Conservation (phyloP, 805 yeast genomes). For the Lachancea waltii region DNA sequence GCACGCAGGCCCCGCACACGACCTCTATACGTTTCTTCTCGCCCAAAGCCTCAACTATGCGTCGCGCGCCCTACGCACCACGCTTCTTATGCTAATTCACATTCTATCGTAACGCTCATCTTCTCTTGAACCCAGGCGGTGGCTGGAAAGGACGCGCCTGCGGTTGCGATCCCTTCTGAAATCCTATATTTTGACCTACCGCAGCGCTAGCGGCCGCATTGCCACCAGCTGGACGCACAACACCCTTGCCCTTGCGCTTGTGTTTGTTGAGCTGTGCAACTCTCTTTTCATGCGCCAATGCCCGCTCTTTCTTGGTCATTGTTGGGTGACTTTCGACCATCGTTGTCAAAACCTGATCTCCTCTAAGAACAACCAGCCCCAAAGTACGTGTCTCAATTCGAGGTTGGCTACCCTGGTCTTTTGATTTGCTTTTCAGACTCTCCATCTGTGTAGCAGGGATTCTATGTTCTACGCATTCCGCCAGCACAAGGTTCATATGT, state of each 20-base stretch:
- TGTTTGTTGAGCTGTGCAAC: constrained; percentile 31
- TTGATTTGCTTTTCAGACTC: constrained; percentile 34
- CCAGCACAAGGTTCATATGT: constrained; percentile 77
- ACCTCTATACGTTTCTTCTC: no score
- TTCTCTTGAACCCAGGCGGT: constrained; percentile 39
- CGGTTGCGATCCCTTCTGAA: constrained; percentile 12
- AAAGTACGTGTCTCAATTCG: constrained; percentile 66
- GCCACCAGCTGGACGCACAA: constrained; percentile 3
- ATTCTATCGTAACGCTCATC: background rate
- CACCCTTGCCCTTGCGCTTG: constrained; percentile 18
- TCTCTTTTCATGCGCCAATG: constrained; percentile 29
- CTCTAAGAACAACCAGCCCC: constrained; percentile 80
- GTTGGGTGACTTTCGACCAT: constrained; percentile 57
- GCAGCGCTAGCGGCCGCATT: background rate
- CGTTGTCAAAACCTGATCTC: constrained; percentile 71
- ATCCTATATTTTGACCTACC: constrained; percentile 1
- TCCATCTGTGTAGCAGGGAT: constrained; percentile 50
- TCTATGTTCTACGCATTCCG: constrained; percentile 80
- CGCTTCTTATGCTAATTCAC: no score
- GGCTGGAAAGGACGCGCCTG: constrained; percentile 39
- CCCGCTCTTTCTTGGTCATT: constrained; percentile 36
- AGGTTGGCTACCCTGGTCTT: constrained; percentile 28
- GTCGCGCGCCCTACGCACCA: no score
- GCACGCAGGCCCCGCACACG: no score
- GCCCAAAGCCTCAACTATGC: no score